phyloP scores from a whole-genome alignment of 306 rosid species.

The Alnus glutinosa region DNA sequence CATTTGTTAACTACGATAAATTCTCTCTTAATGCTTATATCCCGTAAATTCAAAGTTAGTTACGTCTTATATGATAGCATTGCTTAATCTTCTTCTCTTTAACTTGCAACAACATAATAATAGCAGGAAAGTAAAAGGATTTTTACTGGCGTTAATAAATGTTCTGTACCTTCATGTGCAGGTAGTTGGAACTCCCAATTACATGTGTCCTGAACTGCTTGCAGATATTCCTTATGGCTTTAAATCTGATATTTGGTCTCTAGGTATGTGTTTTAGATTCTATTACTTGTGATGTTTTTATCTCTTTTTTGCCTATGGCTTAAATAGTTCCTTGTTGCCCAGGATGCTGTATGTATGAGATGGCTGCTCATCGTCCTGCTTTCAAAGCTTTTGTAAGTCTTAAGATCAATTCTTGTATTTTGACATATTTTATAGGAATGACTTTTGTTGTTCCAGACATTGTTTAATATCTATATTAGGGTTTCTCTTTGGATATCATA shows the following conservation, averaged over 20 bases:
- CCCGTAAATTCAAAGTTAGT: neutral
- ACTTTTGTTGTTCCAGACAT: constrained; percentile 3
- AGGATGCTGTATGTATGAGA: constrained; percentile 99
- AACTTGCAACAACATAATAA: neutral
- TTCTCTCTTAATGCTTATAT: neutral
- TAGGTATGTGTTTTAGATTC: constrained; percentile 59
- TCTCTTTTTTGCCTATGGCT: constrained; percentile 30
- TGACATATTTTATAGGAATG: neutral
- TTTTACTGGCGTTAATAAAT: neutral
- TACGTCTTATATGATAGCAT: neutral
- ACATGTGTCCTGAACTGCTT: constrained; percentile 99
- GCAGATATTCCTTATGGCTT: constrained; percentile 99
- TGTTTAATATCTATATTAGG: neutral
- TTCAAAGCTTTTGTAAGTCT: constrained; percentile 95
- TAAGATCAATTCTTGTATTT: constrained; percentile 21
- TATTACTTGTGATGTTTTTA: neutral
- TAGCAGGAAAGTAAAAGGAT: neutral
- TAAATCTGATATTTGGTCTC: constrained; percentile 99
- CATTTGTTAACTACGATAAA: neutral
- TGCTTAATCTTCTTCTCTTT: neutral
- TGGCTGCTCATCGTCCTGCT: constrained; percentile 99
- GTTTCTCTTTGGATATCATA: neutral
- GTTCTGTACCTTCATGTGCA: constrained; percentile 29
- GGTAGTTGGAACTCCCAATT: constrained; percentile 99
- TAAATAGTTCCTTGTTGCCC: constrained; percentile 35